Percentiles rank a stretch among this genome's conserved stretches.
Evolutionary conservation across 1,139 yeast species (phyloP).

Genomic region (Arxiozyma bovina): DNA sequence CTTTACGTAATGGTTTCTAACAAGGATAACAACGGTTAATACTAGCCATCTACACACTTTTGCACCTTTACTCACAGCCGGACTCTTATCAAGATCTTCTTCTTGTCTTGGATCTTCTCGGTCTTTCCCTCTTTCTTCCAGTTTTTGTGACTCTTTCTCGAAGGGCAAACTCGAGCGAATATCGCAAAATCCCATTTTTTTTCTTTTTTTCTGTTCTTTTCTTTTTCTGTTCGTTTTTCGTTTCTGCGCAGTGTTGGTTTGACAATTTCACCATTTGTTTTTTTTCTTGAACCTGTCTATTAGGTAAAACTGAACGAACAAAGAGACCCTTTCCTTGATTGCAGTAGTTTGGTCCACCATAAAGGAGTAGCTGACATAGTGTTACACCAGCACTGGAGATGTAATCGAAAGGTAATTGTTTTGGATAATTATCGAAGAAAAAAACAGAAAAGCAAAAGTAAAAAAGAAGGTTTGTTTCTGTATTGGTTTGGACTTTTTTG

Average conservation of each 20-base stretch:
- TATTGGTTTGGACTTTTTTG: too few species aligned
- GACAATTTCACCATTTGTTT: neutral
- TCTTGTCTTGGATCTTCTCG: neutral
- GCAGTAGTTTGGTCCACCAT: neutral
- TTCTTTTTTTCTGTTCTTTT: too few species aligned
- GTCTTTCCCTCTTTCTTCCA: neutral
- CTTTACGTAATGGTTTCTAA: too few species aligned
- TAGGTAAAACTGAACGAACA: neutral
- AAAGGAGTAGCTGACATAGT: neutral
- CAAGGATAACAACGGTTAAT: too few species aligned
- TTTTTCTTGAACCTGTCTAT: neutral
- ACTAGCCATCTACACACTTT: too few species aligned
- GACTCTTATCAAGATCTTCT: neutral
- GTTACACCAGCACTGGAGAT: neutral
- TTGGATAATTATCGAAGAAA: too few species aligned
- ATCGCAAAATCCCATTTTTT: neutral
- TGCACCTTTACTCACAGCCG: too few species aligned
- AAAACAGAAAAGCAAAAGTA: neutral
- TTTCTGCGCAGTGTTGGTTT: neutral
- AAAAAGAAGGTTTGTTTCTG: neutral
- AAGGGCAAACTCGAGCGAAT: neutral
- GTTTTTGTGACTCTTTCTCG: neutral
- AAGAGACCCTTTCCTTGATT: neutral
- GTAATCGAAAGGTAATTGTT: neutral
- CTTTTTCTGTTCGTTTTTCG: too few species aligned